Evolutionary conservation across 1,284 basidiomycete genomes (phyloP).

Genomic region (Ceratobasidium theobromae): DNA sequence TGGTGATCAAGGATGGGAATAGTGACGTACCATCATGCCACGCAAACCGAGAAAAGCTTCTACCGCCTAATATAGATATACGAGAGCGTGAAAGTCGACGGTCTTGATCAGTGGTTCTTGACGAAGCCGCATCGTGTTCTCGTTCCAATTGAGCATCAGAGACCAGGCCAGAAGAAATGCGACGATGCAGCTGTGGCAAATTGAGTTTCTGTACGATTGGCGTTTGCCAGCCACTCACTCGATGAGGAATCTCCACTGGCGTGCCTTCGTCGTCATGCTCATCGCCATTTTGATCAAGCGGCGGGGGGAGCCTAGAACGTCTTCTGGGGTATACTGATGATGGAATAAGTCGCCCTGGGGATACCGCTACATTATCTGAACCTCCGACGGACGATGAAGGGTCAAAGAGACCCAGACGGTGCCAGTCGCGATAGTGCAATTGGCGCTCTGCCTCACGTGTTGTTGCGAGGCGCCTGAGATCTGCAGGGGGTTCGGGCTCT

Average conservation of each 20-base stretch:
- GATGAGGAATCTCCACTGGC: background rate
- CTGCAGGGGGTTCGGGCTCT: slow-evolving; percentile 24
- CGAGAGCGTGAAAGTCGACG: slow-evolving; percentile 10
- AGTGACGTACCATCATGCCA: slow-evolving; percentile 3
- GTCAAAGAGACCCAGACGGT: slow-evolving; percentile 19
- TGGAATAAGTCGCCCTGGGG: slow-evolving; percentile 11
- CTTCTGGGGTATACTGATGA: slow-evolving; percentile 7
- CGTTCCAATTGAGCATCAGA: slow-evolving; percentile 12
- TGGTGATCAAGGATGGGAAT: too few relatives aligned
- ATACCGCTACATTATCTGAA: background rate
- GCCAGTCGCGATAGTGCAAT: slow-evolving; percentile 27
- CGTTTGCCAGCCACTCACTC: slow-evolving; percentile 20
- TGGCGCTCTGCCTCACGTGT: slow-evolving; percentile 30
- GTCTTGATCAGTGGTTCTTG: background rate
- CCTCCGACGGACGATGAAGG: slow-evolving; percentile 4
- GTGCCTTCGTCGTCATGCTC: slow-evolving; percentile 16
- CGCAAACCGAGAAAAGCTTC: background rate
- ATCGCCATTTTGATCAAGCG: background rate
- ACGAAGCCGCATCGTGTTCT: background rate
- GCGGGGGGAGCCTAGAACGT: slow-evolving; percentile 7
- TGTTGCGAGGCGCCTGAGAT: slow-evolving; percentile 20
- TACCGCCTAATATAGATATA: background rate
- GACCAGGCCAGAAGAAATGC: background rate
- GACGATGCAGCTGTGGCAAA: slow-evolving; percentile 17
- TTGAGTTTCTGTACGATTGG: background rate